Conservation (phyloP, 352 stramenopile genomes). For the Phytophthora cryptogea region DNA sequence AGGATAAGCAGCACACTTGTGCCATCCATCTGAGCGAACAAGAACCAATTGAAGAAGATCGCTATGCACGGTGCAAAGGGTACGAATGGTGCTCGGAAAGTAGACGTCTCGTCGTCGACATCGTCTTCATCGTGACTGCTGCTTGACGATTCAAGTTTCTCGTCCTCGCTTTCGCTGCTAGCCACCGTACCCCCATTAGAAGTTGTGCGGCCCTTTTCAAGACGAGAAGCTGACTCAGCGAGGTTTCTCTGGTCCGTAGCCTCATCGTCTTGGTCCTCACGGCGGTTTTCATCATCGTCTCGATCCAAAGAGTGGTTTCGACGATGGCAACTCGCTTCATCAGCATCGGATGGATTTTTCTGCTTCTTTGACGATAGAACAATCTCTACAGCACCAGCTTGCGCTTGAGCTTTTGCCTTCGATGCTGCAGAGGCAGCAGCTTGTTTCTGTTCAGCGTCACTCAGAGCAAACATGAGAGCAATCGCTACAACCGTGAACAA, state of each 20-base stretch:
- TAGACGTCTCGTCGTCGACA: slow-evolving; percentile 35
- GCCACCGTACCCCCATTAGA: slow-evolving; percentile 12
- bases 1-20: slow-evolving; percentile 65
- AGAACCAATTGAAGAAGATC: slow-evolving; percentile 91
- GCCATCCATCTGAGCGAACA: slow-evolving; percentile 82
- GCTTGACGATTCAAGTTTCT: slow-evolving; percentile 15
- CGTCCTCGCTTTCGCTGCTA: slow-evolving; percentile 25
- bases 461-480: slow-evolving; percentile 57
- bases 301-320: slow-evolving; percentile 24
- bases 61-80: slow-evolving; percentile 79
- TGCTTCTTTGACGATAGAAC: slow-evolving; percentile 30
- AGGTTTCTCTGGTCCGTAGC: not conserved
- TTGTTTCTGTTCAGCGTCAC: slow-evolving; percentile 45
- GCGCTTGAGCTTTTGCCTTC: slow-evolving; percentile 15
- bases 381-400: slow-evolving; percentile 21
- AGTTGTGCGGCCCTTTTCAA: slow-evolving; percentile 9
- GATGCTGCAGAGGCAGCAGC: not conserved
- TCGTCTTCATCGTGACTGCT: slow-evolving; percentile 33
- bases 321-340: slow-evolving; percentile 5
- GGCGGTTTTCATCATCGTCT: slow-evolving; percentile 13
- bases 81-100: slow-evolving; percentile 73
- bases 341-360: slow-evolving; percentile 7
- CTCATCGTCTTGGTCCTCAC: slow-evolving; percentile 12
- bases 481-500: slow-evolving; percentile 60
- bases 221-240: slow-evolving; percentile 4